Evolutionary conservation across 371 early-diverging fungal species (phyloP).

Genomic region (Mucor ambiguus): DNA sequence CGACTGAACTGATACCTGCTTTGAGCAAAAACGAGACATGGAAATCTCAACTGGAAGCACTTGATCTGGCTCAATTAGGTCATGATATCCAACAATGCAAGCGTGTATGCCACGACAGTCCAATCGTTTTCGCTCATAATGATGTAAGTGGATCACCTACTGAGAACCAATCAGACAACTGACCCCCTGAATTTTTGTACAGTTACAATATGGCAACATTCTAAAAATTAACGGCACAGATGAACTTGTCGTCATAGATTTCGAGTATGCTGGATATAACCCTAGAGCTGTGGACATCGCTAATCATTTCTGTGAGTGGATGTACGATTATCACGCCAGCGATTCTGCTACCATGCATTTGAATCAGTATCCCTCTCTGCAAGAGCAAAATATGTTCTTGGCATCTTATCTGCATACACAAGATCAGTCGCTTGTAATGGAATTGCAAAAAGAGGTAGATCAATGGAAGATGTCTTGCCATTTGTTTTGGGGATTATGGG

Average conservation of each 20-base stretch:
- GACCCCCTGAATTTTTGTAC: background rate
- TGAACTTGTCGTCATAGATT: constrained; percentile 58
- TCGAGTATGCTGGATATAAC: constrained; percentile 89
- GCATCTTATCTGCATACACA: constrained; percentile 57
- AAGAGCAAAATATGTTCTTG: constrained; percentile 63
- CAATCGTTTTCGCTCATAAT: constrained; percentile 84
- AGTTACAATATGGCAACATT: constrained; percentile 44
- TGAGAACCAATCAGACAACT: background rate
- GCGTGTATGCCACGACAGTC: constrained; percentile 47
- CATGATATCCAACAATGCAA: constrained; percentile 55
- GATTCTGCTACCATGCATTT: constrained; percentile 54
- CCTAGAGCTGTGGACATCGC: constrained; percentile 84
- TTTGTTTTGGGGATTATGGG: constrained; percentile 85
- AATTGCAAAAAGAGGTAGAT: constrained; percentile 33
- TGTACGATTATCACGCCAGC: constrained; percentile 74
- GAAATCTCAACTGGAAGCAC: constrained; percentile 25
- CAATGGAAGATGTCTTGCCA: constrained; percentile 69
- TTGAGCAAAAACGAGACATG: constrained; percentile 26
- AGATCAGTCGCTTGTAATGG: constrained; percentile 23
- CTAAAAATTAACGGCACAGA: constrained; percentile 29
- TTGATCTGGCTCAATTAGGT: constrained; percentile 47
- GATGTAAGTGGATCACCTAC: constrained; percentile 56
- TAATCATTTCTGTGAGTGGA: constrained; percentile 93
- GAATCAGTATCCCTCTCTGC: constrained; percentile 57
- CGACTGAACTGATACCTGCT: constrained; percentile 13